Percentiles rank a stretch among this genome's conserved stretches.
Conservation (phyloP, 495 filamentous ascomycete genomes). For the Poronia punctata region DNA sequence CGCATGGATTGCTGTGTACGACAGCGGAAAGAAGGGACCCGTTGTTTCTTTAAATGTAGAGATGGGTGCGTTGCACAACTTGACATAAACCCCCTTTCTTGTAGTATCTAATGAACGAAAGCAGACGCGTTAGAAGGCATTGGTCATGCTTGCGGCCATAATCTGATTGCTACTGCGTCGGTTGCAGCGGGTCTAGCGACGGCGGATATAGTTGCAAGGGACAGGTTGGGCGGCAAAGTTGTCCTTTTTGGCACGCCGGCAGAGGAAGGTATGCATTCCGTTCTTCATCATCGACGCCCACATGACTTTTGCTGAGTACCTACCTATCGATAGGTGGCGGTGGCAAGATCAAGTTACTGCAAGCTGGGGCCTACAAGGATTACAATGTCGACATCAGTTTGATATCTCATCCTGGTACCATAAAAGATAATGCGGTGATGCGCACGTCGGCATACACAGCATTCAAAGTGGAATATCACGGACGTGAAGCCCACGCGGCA, state of each 20-base stretch:
- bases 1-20: constrained; percentile 50
- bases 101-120: constrained; percentile 5
- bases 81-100: too few species aligned
- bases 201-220: constrained; percentile 39
- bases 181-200: constrained; percentile 54
- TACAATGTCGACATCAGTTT: constrained; percentile 55
- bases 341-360: constrained; percentile 59
- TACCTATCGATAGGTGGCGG: constrained; percentile 39
- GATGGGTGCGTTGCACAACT: constrained; percentile 43
- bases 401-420: constrained; percentile 52
- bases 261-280: constrained; percentile 46
- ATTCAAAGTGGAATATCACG: constrained; percentile 46
- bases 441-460: constrained; percentile 43
- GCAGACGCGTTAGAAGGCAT: constrained; percentile 51
- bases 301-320: constrained; percentile 9
- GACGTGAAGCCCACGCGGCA: constrained; percentile 48
- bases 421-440: constrained; percentile 34
- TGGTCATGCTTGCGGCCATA: constrained; percentile 65
- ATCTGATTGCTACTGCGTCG: constrained; percentile 59
- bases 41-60: constrained; percentile 53
- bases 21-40: constrained; percentile 39
- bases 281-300: too few species aligned
- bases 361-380: constrained; percentile 54
- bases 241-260: constrained; percentile 64
- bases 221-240: constrained; percentile 47